A percentile compares a stretch with the other conserved stretches of the same genome.
These are phyloP conservation scores for Colletotrichum musicola DNA, from an alignment of 2,329 filamentous ascomycete genomes.

Conservation along the genomic window DNA sequence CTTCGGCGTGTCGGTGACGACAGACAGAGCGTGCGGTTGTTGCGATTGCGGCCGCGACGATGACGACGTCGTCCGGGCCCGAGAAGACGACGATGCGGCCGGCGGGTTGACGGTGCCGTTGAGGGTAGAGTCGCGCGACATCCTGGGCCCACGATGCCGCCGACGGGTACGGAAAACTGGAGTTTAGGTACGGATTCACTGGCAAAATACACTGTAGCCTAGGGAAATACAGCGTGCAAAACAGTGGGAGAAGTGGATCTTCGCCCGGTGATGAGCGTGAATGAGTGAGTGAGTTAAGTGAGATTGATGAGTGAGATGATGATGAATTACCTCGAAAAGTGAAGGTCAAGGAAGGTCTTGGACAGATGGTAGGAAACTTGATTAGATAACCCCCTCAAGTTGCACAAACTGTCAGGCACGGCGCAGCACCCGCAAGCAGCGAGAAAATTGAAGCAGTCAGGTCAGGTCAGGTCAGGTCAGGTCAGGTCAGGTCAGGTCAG, in stretches of 20 bases:
- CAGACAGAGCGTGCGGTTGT: background rate
- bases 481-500: too few species aligned
- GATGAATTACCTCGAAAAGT: background rate
- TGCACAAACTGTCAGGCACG: background rate
- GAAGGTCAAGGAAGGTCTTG: constrained; percentile 7
- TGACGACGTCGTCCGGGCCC: background rate
- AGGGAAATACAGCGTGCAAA: too few species aligned
- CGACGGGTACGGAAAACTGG: too few species aligned
- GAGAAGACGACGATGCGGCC: constrained; percentile 3
- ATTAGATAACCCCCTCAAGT: constrained; percentile 9
- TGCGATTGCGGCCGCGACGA: constrained; percentile 9
- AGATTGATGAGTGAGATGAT: constrained; percentile 5
- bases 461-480: too few species aligned
- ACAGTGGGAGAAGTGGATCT: too few species aligned
- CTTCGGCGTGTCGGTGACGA: constrained; percentile 30
- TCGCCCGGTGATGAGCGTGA: background rate
- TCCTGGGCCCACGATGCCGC: constrained; percentile 16
- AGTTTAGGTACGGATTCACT: too few species aligned
- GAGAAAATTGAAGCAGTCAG: too few species aligned
- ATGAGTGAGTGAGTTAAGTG: constrained; percentile 9
- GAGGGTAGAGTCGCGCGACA: constrained; percentile 25
- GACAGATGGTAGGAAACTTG: constrained; percentile 14
- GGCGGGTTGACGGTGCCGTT: constrained; percentile 18
- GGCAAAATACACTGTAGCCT: too few species aligned
- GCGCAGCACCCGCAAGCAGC: too few species aligned